A percentile compares a stretch with the other conserved stretches of the same genome.
These are phyloP conservation scores for Pterocarpus macrocarpus DNA, from an alignment of 306 rosid genomes.

Conservation along the genomic window DNA sequence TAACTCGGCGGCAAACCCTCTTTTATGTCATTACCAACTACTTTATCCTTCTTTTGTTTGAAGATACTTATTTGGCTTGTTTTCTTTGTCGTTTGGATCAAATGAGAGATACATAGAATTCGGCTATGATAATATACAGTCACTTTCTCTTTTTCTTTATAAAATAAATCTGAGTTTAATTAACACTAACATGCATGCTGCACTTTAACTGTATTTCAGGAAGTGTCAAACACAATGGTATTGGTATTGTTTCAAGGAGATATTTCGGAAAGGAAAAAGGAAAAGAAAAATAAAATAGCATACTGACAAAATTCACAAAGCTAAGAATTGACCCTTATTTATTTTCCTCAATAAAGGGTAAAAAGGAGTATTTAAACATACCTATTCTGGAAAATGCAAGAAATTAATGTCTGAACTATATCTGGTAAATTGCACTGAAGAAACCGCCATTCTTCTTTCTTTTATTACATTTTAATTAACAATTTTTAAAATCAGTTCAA, in stretches of 20 bases:
- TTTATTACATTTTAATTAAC: neutral
- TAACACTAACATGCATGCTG: neutral
- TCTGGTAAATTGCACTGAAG: neutral
- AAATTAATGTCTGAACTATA: slow-evolving; percentile 20
- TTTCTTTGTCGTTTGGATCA: slow-evolving; percentile 47
- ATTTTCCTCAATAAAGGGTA: neutral
- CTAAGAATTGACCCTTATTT: slow-evolving; percentile 12
- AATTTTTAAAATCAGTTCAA: neutral
- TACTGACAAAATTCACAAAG: neutral
- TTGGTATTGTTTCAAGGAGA: neutral
- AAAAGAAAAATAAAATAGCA: neutral
- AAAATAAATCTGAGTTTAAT: neutral
- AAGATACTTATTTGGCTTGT: slow-evolving; percentile 45
- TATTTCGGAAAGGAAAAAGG: neutral
- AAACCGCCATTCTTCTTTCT: neutral
- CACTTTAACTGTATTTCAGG: neutral
- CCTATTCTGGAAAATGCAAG: slow-evolving; percentile 1
- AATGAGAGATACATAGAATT: slow-evolving; percentile 7
- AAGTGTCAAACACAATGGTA: neutral
- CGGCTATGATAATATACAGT: slow-evolving; percentile 1
- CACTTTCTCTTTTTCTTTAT: neutral
- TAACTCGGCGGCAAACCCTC: slow-evolving; percentile 29
- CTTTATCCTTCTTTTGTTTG: slow-evolving; percentile 9
- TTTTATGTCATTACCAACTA: slow-evolving; percentile 37
- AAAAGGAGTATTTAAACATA: slow-evolving; percentile 10